A percentile compares a stretch with the other conserved stretches of the same genome.
These are phyloP conservation scores for Acrodontium crateriforme DNA, from an alignment of 2,329 filamentous ascomycete species.

Conservation along the genomic window DNA sequence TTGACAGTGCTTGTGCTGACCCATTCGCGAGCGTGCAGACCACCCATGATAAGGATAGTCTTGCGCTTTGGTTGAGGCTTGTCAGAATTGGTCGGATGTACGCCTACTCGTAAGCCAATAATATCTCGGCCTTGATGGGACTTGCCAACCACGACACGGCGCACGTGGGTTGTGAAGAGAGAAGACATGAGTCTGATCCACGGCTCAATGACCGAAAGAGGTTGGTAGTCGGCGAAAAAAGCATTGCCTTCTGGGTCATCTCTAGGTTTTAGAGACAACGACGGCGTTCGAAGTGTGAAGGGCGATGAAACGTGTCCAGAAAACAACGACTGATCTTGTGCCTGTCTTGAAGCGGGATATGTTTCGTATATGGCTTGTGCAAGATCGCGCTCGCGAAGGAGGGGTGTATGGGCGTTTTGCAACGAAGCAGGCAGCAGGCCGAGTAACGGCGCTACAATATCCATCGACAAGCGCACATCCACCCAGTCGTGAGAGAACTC, in stretches of 20 bases:
- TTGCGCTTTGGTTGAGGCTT: slow-evolving; percentile 43
- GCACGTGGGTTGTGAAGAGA: slow-evolving; percentile 74
- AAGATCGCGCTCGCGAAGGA: slow-evolving; percentile 60
- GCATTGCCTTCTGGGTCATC: slow-evolving; percentile 42
- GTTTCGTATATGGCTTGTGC: slow-evolving; percentile 63
- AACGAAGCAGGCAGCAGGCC: slow-evolving; percentile 64
- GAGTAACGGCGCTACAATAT: slow-evolving; percentile 65
- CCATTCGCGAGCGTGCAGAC: slow-evolving; percentile 92
- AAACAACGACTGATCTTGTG: slow-evolving; percentile 3
- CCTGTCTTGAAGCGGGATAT: slow-evolving; percentile 43
- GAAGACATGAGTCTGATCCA: slow-evolving; percentile 87
- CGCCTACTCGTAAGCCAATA: slow-evolving; percentile 62
- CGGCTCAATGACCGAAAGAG: slow-evolving; percentile 65
- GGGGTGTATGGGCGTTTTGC: slow-evolving; percentile 53
- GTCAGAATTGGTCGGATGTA: slow-evolving; percentile 36
- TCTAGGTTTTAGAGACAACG: slow-evolving; percentile 10
- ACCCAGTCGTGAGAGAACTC: slow-evolving; percentile 68
- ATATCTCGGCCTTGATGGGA: slow-evolving; percentile 83
- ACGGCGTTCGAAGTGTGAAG: background rate
- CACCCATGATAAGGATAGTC: slow-evolving; percentile 70
- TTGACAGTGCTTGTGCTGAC: slow-evolving; percentile 84
- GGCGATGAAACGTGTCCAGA: slow-evolving; percentile 4
- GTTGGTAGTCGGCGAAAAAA: slow-evolving; percentile 90
- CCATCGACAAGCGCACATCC: slow-evolving; percentile 66
- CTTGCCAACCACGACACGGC: slow-evolving; percentile 62